These are phyloP conservation scores for Chenopodium berlandieri DNA, from an alignment of 148 eudicot species.

Conservation along the genomic window DNA sequence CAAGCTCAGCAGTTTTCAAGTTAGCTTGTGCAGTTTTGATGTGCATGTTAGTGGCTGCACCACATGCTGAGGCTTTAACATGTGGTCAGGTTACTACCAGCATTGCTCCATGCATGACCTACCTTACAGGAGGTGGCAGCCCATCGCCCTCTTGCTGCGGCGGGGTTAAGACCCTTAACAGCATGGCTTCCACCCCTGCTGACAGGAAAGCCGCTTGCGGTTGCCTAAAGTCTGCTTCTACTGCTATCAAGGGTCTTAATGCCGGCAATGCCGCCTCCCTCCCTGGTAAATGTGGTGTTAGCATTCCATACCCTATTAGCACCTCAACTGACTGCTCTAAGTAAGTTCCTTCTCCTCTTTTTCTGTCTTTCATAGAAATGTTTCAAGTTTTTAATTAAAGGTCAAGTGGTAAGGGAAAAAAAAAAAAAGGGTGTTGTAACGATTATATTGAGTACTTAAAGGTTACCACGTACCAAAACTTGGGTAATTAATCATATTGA, in stretches of 20 bases:
- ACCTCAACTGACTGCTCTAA: neutral
- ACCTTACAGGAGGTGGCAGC: conserved; percentile 14
- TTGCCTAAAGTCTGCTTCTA: conserved; percentile 36
- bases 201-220: conserved; percentile 39
- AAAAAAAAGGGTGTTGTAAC: neutral
- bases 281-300: conserved; percentile 26
- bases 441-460: too few species aligned
- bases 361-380: neutral
- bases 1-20: conserved; percentile 22
- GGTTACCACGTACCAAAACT: too few species aligned
- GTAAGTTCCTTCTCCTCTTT: neutral
- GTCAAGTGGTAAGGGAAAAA: neutral
- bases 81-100: conserved; percentile 29
- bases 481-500: too few species aligned
- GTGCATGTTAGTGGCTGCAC: conserved; percentile 40
- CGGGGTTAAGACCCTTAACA: conserved; percentile 27
- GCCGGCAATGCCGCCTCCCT: conserved; percentile 20
- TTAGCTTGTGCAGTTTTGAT: conserved; percentile 17
- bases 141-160: conserved; percentile 21
- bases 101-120: conserved; percentile 28
- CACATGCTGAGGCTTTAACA: conserved; percentile 35
- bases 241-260: conserved; percentile 13
- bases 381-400: neutral
- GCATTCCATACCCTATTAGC: conserved; percentile 25
- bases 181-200: conserved; percentile 30